These are phyloP conservation scores for Wickerhamiella cacticola DNA, from an alignment of 805 yeast species.

Conservation along the genomic window DNA sequence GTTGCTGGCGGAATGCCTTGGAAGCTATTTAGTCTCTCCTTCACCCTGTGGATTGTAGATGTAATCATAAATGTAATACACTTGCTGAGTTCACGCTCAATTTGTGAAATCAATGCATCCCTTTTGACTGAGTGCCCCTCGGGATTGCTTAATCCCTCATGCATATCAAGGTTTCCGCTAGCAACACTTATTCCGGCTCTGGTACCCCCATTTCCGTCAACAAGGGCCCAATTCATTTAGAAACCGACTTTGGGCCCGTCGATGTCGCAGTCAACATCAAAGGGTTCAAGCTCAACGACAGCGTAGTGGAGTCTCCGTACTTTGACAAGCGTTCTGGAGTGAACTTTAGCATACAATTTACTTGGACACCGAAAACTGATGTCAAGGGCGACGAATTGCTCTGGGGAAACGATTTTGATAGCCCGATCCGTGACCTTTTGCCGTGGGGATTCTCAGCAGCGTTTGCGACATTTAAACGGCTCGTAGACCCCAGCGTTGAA, in stretches of 20 bases:
- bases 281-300: constrained; percentile 34
- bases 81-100: too few species aligned
- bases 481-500: constrained; percentile 51
- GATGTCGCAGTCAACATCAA: constrained; percentile 35
- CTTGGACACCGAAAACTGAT: constrained; percentile 33
- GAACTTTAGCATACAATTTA: constrained; percentile 31
- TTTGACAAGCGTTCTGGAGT: constrained; percentile 25
- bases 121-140: too few species aligned
- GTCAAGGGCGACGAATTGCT: constrained; percentile 43
- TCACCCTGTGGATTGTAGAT: too few species aligned
- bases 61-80: too few species aligned
- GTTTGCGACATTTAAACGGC: constrained; percentile 42
- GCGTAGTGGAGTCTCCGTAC: constrained; percentile 29
- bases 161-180: neutral
- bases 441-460: constrained; percentile 49
- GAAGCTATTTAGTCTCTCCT: too few species aligned
- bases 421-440: constrained; percentile 45
- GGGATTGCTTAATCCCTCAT: too few species aligned
- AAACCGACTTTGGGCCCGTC: constrained; percentile 33
- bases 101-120: too few species aligned
- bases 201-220: neutral
- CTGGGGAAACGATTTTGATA: constrained; percentile 59
- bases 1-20: too few species aligned
- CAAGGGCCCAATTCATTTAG: constrained; percentile 19
- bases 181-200: too few species aligned